Percentiles rank a stretch among this genome's conserved stretches.
Evolutionary conservation across 768 basidiomycete species (phyloP).

Genomic region (Hypsizygus marmoreus): DNA sequence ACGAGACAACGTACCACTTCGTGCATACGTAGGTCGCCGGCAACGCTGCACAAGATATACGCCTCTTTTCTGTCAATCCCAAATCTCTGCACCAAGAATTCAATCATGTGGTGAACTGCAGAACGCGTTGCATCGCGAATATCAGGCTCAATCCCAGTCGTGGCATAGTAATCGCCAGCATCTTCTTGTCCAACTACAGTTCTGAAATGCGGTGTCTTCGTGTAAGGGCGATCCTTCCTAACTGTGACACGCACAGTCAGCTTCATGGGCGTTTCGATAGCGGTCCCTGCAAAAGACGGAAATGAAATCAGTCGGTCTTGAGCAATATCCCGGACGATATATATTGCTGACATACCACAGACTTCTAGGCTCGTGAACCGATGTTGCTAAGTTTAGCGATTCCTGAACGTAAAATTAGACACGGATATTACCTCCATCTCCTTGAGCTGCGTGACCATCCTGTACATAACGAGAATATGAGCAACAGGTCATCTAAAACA

Average conservation of each 20-base stretch:
- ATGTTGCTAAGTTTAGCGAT: background rate
- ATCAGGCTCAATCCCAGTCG: conserved; percentile 59
- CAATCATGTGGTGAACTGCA: conserved; percentile 61
- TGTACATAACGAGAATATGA: conserved; percentile 19
- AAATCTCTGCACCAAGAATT: conserved; percentile 45
- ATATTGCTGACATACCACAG: conserved; percentile 43
- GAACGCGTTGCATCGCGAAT: conserved; percentile 55
- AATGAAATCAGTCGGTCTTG: background rate
- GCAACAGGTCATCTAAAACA: background rate
- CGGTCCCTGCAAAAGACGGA: conserved; percentile 44
- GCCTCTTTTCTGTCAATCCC: conserved; percentile 48
- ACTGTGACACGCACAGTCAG: conserved; percentile 57
- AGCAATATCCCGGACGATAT: background rate
- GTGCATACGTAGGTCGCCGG: conserved; percentile 59
- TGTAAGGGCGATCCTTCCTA: conserved; percentile 56
- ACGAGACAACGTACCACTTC: conserved; percentile 58
- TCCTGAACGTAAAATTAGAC: background rate
- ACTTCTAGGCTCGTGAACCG: conserved; percentile 42
- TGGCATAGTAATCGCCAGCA: conserved; percentile 52
- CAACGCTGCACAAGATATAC: conserved; percentile 65
- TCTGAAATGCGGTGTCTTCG: conserved; percentile 58
- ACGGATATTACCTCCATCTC: conserved; percentile 55
- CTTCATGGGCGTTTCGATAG: conserved; percentile 65
- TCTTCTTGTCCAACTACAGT: conserved; percentile 29
- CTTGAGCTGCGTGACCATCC: conserved; percentile 71